Evolutionary conservation across 192 early-diverging fungal species (phyloP).

Genomic region (Geosiphon pyriformis): DNA sequence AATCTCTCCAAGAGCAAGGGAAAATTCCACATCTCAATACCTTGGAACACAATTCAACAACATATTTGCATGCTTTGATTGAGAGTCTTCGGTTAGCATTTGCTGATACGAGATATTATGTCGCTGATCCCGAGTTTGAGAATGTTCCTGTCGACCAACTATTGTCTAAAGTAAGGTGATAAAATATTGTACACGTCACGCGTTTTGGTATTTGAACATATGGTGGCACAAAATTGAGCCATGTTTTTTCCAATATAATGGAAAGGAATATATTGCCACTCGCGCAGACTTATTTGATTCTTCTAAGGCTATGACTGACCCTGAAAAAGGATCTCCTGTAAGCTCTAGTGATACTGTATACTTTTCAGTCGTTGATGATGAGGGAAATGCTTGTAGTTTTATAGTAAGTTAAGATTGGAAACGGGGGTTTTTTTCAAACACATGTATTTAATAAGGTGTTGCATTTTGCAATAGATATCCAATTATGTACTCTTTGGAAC

Average conservation of each 20-base stretch:
- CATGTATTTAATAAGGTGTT: not conserved
- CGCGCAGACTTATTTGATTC: slow-evolving; percentile 56
- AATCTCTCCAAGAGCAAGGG: slow-evolving; percentile 42
- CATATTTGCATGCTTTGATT: slow-evolving; percentile 63
- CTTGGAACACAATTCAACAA: slow-evolving; percentile 49
- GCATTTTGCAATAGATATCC: slow-evolving; percentile 37
- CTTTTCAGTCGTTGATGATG: slow-evolving; percentile 64
- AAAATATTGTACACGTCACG: no score
- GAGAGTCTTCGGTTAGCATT: slow-evolving; percentile 71
- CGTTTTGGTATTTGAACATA: no score
- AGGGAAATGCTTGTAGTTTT: slow-evolving; percentile 80
- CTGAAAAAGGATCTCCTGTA: slow-evolving; percentile 53
- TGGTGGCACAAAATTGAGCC: no score
- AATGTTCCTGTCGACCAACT: slow-evolving; percentile 45
- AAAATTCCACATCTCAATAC: slow-evolving; percentile 32
- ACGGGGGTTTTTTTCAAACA: not conserved
- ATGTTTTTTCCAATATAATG: no score
- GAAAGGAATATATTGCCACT: slow-evolving; percentile 44
- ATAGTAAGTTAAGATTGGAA: slow-evolving; percentile 40
- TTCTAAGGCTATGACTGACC: slow-evolving; percentile 39
- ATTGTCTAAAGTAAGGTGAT: slow-evolving; percentile 48
- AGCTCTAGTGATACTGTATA: slow-evolving; percentile 71
- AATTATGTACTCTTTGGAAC: slow-evolving; percentile 48
- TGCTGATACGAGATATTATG: slow-evolving; percentile 62
- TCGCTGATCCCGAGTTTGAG: slow-evolving; percentile 58